Evolutionary conservation across 2,329 filamentous ascomycete genomes (phyloP), one percentile per base, ranked within the genome.

Genomic region (Thielaviopsis punctulata): DNA sequence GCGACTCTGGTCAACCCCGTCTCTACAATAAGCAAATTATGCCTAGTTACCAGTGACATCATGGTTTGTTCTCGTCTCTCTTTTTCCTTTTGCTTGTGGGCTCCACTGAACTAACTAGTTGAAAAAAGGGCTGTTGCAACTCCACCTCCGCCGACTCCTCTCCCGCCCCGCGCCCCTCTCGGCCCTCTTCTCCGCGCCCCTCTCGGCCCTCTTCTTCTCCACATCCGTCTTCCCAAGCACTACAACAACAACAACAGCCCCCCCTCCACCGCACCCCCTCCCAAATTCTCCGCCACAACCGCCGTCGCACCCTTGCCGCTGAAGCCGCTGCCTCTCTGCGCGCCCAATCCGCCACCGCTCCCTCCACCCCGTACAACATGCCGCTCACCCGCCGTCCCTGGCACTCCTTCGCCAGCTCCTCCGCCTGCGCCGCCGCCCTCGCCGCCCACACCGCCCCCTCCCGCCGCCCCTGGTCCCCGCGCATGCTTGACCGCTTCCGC

Each of bases 401-500:
- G 84, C 69, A 69, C 22, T 27, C 51, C 76, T 76, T 19, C 65
- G 69, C 15, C 92, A 85, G 85, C 88, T 84, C 1, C 77, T 75
- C n/a, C 62, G 66, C 15, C 70, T 82, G 51, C 70, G 95, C 2
- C 76, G 79, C 54, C 73, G 72, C 27, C 85, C 95, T 67, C 77
- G 90, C 48, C 30, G 30, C 30, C 4, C 30, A 12, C 30, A 27
- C 21, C n/a, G 45, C 19, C n/a, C 22, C 36, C 7, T 15, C 52
- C 21, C 22, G 39, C 51, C 76, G 76, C 19, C 65, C 68, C 15
- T 93, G 85, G 85, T 88, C 84, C 1, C 77, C 75, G n/a, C 62
- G 67, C 15, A 70, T 82, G 51, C 70, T 95, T 2, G 76, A 79
- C 54, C 73, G 72, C 27, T 86, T 95, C 66, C 77, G 90, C 48